Conservation (phyloP, 306 rosid genomes). For the Rosa persica region DNA sequence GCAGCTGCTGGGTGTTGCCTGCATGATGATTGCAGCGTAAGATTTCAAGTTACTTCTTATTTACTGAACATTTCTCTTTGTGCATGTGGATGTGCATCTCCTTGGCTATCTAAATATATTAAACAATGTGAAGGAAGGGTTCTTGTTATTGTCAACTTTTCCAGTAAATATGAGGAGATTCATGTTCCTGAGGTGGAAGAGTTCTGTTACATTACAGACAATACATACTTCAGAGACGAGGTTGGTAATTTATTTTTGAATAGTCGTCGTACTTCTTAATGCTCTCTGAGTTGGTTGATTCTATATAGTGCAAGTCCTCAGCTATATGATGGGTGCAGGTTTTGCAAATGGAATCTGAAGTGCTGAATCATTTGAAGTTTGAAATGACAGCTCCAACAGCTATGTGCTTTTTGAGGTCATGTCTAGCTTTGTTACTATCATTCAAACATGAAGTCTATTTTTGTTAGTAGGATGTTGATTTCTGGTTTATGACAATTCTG, state of each 20-base stretch:
- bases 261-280: constrained; percentile 15
- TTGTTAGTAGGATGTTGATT: constrained; percentile 25
- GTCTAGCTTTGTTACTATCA: constrained; percentile 8
- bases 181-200: constrained; percentile 73
- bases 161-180: constrained; percentile 90
- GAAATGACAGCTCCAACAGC: constrained; percentile 80
- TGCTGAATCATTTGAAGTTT: constrained; percentile 65
- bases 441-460: constrained; percentile 14
- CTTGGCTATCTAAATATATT: not conserved
- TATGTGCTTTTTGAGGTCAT: constrained; percentile 68
- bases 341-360: constrained; percentile 72
- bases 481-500: constrained; percentile 32
- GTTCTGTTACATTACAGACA: constrained; percentile 75
- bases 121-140: not conserved
- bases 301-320: constrained; percentile 14
- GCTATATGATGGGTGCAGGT: constrained; percentile 49
- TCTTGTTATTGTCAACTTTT: constrained; percentile 6
- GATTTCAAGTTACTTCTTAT: constrained; percentile 20
- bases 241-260: constrained; percentile 31
- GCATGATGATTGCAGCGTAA: constrained; percentile 92
- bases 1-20: constrained; percentile 80
- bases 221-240: constrained; percentile 76
- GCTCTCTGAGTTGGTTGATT: constrained; percentile 12
- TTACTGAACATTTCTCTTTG: not conserved
- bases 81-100: constrained; percentile 1